These are phyloP conservation scores for Phytophthora pistaciae DNA, from an alignment of 352 stramenopile species.

Conservation along the genomic window DNA sequence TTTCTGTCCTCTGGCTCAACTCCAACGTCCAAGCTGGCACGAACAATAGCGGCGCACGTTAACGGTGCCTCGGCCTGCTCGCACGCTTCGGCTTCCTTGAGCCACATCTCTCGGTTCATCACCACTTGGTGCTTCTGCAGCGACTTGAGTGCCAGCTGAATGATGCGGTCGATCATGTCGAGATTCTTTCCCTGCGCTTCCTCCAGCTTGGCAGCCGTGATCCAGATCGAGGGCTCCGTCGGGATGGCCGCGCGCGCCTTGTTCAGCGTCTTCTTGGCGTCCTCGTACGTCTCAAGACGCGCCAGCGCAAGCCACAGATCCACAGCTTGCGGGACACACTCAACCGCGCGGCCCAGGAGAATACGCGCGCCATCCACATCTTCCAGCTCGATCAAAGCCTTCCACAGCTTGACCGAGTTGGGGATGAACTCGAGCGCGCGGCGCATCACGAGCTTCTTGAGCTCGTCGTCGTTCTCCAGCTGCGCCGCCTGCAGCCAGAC, in stretches of 20 bases:
- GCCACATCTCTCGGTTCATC: constrained; percentile 96
- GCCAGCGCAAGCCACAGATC: constrained; percentile 99
- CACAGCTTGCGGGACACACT: constrained; percentile 97
- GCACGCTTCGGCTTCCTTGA: constrained; percentile 96
- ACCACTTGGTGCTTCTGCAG: constrained; percentile 94
- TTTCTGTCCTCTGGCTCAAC: constrained; percentile 97
- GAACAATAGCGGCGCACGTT: constrained; percentile 96
- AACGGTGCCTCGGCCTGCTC: constrained; percentile 92
- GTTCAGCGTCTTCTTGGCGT: constrained; percentile 98
- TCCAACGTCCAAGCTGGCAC: constrained; percentile 93
- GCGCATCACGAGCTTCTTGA: constrained; percentile 93
- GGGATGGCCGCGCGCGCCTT: constrained; percentile 94
- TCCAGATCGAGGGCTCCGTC: constrained; percentile 98
- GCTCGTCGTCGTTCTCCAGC: constrained; percentile 91
- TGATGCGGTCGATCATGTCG: constrained; percentile 86
- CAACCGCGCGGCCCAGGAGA: constrained; percentile 96
- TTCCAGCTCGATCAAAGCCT: constrained; percentile 98
- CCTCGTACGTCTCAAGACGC: constrained; percentile 98
- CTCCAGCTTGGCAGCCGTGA: constrained; percentile 98
- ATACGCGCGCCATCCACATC: constrained; percentile 96
- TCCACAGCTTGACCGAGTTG: constrained; percentile 98
- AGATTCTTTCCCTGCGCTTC: constrained; percentile 95
- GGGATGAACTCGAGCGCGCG: constrained; percentile 96
- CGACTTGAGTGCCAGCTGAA: constrained; percentile 86
- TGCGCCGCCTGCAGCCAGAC: constrained; percentile 97